Evolutionary conservation across 2,329 filamentous ascomycete genomes (phyloP), one percentile per base, ranked within the genome.

Genomic region (Aspergillus pseudoterreus): DNA sequence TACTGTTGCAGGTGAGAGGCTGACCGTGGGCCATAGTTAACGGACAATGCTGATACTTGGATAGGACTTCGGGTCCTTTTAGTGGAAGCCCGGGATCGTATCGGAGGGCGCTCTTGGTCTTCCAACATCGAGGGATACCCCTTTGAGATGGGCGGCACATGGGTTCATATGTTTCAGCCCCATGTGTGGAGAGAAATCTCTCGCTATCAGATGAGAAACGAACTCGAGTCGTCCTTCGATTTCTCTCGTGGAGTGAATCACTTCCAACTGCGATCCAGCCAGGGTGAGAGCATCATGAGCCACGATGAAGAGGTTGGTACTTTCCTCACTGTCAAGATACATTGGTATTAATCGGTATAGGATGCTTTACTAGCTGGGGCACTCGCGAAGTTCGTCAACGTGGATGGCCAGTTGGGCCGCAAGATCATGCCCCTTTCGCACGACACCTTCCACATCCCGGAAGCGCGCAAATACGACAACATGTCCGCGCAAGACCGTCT

Each of bases 91-190:
- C 69, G 77, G 14, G 75, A 80, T 55, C 66, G 77, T 0, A 75
- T 79, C 45, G 77, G 77, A 14, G 76, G 77, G 1, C 71, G 77
- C 0, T 75, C 75, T 2, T 79, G 73, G 72, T 73, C 72, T 0
- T 70, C 73, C 14, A 70, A 76, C 30, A 73, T 76, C 6, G 67
- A 63, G 0, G 75, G 73, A 0, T 74, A 77, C 12, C 68, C 69
- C 0, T 77, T 71, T 45, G 77, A 79, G 46, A 73, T 80, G 70
- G 77, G 77, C 0, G 78, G 78, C 0, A 78, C 76, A 0, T 80
- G 75, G 75, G 68, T 79, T 0, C 72, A 73, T 48, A 77, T 75
- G 75, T 64, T 65, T 2, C 74, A 76, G 45, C 63, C 74, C 0
- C 71, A 74, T 30, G 61, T 76, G 2, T 76, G 71, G 68, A 64